phyloP scores from a whole-genome alignment of 148 eudicot genomes.

The Fagopyrum esculentum region DNA sequence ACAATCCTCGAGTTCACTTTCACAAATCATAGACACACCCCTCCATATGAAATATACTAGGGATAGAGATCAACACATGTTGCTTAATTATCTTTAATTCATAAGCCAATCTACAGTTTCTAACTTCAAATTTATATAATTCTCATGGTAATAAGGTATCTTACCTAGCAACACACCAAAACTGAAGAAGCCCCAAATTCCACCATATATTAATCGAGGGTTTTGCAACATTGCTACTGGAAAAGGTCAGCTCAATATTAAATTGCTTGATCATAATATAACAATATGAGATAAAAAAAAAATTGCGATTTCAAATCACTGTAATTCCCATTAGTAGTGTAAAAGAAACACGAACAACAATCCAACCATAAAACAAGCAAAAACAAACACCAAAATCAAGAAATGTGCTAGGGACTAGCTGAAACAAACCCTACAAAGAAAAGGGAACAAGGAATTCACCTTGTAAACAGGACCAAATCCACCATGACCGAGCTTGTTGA shows the following conservation, averaged over 20 bases:
- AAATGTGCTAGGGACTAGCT: background rate
- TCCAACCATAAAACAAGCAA: background rate
- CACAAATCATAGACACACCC: background rate
- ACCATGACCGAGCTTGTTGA: conserved; percentile 46
- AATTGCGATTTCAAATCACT: background rate
- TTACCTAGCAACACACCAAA: background rate
- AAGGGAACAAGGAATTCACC: conserved; percentile 21
- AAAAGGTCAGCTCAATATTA: background rate
- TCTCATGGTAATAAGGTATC: background rate
- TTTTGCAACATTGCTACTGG: background rate
- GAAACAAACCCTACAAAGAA: background rate
- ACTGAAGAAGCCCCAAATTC: background rate
- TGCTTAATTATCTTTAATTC: background rate
- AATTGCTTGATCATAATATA: background rate
- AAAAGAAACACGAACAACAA: background rate
- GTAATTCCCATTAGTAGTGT: background rate
- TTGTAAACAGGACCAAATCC: conserved; percentile 65
- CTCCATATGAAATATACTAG: background rate
- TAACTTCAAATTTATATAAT: background rate
- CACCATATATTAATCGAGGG: background rate
- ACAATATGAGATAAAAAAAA: background rate
- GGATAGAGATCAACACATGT: background rate
- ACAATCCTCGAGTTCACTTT: background rate
- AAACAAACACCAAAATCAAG: background rate
- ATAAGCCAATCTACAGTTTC: background rate